These are phyloP conservation scores for Acrocalymma vagum DNA, from an alignment of 2,329 filamentous ascomycete species.

Conservation along the genomic window DNA sequence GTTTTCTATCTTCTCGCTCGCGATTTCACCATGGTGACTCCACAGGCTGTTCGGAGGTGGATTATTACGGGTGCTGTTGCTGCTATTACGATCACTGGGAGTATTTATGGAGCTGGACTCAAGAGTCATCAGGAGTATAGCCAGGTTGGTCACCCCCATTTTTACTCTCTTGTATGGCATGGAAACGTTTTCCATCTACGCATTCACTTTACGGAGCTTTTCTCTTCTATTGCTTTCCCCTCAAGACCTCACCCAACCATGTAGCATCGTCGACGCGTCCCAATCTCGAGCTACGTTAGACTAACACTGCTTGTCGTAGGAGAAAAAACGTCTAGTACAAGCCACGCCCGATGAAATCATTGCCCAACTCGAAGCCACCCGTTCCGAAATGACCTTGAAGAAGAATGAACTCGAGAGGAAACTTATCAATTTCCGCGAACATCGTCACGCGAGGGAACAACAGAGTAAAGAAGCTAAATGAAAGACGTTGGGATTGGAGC, in stretches of 20 bases:
- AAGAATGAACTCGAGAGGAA: conserved; percentile 65
- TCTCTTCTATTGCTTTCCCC: no score
- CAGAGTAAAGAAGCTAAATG: conserved; percentile 18
- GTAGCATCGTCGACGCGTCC: background rate
- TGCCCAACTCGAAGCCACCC: conserved; percentile 59
- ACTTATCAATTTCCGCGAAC: conserved; percentile 48
- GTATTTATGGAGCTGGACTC: conserved; percentile 67
- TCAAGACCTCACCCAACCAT: no score
- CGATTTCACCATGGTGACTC: conserved; percentile 25
- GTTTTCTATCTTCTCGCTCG: background rate
- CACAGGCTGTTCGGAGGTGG: conserved; percentile 54
- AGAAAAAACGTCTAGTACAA: conserved; percentile 57
- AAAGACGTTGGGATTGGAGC: conserved; percentile 3
- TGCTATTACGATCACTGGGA: conserved; percentile 64
- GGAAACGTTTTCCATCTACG: background rate
- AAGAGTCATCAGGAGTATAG: conserved; percentile 62
- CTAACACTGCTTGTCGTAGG: conserved; percentile 41
- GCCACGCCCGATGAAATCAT: conserved; percentile 64
- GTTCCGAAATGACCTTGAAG: conserved; percentile 59
- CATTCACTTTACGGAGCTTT: conserved; percentile 1
- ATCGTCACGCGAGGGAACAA: conserved; percentile 20
- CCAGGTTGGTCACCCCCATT: conserved; percentile 55
- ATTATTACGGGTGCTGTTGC: conserved; percentile 64
- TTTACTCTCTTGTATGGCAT: background rate
- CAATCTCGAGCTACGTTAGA: background rate